Conservation (phyloP, 495 filamentous ascomycete genomes). For the Neurospora sp. region DNA sequence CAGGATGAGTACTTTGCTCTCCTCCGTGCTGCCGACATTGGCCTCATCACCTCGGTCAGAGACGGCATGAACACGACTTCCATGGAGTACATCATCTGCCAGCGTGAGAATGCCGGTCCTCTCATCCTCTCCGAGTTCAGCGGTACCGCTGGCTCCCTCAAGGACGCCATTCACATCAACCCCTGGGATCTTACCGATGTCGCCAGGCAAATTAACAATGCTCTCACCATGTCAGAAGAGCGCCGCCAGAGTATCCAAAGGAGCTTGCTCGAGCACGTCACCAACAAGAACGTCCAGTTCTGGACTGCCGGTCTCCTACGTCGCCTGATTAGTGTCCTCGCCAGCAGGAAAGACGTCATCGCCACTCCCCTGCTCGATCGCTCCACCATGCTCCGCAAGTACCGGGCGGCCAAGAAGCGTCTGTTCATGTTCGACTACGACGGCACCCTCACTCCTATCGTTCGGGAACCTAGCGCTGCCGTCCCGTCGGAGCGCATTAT, state of each 20-base stretch:
- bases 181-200: slow-evolving; percentile 82
- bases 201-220: slow-evolving; percentile 66
- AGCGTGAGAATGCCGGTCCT: slow-evolving; percentile 71
- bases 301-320: slow-evolving; percentile 73
- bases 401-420: slow-evolving; percentile 58
- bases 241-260: slow-evolving; percentile 47
- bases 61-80: slow-evolving; percentile 97
- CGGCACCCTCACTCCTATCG: slow-evolving; percentile 93
- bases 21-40: slow-evolving; percentile 75
- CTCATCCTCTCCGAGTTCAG: slow-evolving; percentile 94
- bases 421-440: slow-evolving; percentile 99
- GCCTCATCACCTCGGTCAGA: slow-evolving; percentile 81
- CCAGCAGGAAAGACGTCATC: slow-evolving; percentile 60
- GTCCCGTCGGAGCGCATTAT: slow-evolving; percentile 77
- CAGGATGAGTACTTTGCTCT: slow-evolving; percentile 87
- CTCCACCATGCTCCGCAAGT: slow-evolving; percentile 55
- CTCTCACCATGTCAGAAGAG: slow-evolving; percentile 58
- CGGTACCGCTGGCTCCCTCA: slow-evolving; percentile 77
- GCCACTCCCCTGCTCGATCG: slow-evolving; percentile 75
- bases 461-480: slow-evolving; percentile 76
- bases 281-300: slow-evolving; percentile 66
- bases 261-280: slow-evolving; percentile 72
- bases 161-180: slow-evolving; percentile 84
- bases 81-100: slow-evolving; percentile 85
- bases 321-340: slow-evolving; percentile 65